Evolutionary conservation across 306 rosid species (phyloP).

Genomic region (Vachellia pachyceras): DNA sequence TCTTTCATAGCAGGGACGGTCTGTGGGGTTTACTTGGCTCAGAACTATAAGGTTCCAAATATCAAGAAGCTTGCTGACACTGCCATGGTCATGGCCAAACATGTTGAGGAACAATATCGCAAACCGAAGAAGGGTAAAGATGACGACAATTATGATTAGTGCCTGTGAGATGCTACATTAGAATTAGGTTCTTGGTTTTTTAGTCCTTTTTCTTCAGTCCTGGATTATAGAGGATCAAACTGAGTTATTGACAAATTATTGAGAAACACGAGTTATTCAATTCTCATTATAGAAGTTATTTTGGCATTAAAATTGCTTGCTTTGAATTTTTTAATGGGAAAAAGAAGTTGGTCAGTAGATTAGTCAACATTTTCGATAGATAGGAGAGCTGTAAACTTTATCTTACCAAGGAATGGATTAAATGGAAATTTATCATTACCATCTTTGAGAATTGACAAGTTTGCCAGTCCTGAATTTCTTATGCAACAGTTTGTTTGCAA

Average conservation of each 20-base stretch:
- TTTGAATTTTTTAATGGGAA: neutral
- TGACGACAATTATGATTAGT: constrained; percentile 35
- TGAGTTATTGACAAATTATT: constrained; percentile 6
- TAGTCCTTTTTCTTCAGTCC: neutral
- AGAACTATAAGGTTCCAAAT: constrained; percentile 84
- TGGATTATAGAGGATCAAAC: constrained; percentile 30
- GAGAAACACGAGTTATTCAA: constrained; percentile 10
- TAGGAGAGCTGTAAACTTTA: constrained; percentile 2
- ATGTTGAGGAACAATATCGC: constrained; percentile 66
- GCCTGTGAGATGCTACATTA: constrained; percentile 1
- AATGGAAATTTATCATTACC: neutral
- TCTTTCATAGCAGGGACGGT: constrained; percentile 73
- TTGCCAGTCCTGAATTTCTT: neutral
- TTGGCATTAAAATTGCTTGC: neutral
- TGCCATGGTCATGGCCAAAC: constrained; percentile 60
- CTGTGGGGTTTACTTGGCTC: constrained; percentile 74
- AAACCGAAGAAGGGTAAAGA: constrained; percentile 64
- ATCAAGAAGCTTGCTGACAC: constrained; percentile 70
- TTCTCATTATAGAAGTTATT: neutral
- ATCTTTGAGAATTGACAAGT: neutral
- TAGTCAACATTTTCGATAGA: neutral
- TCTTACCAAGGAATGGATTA: neutral
- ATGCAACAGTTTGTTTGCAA: neutral
- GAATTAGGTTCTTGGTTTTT: constrained; percentile 44
- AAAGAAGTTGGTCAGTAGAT: neutral